These are phyloP conservation scores for Solanum chmielewskii DNA, from an alignment of 257 asterid genomes.

Conservation along the genomic window DNA sequence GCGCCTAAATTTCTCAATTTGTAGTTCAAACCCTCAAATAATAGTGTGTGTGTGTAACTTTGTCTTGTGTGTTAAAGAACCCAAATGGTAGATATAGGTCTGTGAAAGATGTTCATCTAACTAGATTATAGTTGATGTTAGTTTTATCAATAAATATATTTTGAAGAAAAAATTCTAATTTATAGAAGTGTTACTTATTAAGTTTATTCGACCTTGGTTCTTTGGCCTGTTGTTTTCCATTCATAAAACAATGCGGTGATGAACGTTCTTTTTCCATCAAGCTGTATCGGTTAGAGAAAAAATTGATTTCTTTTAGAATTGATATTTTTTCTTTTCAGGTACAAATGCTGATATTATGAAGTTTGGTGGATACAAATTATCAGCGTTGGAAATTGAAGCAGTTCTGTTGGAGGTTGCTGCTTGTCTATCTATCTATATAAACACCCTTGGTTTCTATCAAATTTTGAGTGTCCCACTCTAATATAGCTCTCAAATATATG, in stretches of 20 bases:
- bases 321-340: slow-evolving; percentile 28
- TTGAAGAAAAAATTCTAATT: background rate
- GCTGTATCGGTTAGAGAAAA: background rate
- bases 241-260: background rate
- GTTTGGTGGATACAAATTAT: slow-evolving; percentile 91
- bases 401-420: slow-evolving; percentile 76
- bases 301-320: background rate
- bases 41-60: background rate
- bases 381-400: slow-evolving; percentile 96
- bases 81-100: background rate
- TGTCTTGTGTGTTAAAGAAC: background rate
- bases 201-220: background rate
- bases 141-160: background rate
- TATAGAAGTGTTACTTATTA: background rate
- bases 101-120: background rate
- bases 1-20: background rate
- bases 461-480: background rate
- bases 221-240: background rate
- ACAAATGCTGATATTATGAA: slow-evolving; percentile 97
- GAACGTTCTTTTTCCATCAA: background rate
- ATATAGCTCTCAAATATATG: background rate
- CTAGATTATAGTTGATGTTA: background rate
- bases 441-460: background rate
- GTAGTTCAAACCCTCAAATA: background rate
- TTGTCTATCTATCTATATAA: background rate